These are phyloP conservation scores for Vitis rotundifolia DNA, from an alignment of 164 flowering plant genomes.

Conservation along the genomic window DNA sequence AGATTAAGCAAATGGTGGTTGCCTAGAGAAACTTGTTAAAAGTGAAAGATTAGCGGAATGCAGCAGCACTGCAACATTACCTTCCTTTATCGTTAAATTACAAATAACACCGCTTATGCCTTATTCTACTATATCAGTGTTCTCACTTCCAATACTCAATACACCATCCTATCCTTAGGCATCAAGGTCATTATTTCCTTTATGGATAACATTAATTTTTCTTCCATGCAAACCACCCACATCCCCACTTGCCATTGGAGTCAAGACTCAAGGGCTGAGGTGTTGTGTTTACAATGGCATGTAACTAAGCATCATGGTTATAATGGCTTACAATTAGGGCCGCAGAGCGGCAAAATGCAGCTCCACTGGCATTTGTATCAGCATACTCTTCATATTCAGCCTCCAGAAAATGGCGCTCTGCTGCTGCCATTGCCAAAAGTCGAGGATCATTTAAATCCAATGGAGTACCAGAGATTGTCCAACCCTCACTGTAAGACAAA, in stretches of 20 bases:
- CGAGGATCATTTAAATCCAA: conserved; percentile 68
- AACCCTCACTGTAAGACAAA: conserved; percentile 48
- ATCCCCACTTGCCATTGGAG: too few species aligned
- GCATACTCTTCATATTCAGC: conserved; percentile 86
- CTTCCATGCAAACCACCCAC: too few species aligned
- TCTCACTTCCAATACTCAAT: conserved; percentile 1
- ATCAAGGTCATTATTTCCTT: too few species aligned
- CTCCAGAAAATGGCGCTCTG: conserved; percentile 75
- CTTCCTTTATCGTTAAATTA: background rate
- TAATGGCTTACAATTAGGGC: conserved; percentile 73
- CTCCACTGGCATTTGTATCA: conserved; percentile 66
- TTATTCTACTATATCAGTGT: background rate
- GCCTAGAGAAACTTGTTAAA: background rate
- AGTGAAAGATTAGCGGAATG: background rate
- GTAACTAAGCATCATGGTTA: too few species aligned
- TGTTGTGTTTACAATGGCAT: too few species aligned
- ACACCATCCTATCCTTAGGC: background rate
- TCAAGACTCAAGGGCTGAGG: too few species aligned
- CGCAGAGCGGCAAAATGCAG: conserved; percentile 87
- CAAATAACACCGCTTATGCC: background rate
- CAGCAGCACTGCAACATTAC: background rate
- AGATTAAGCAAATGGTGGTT: too few species aligned
- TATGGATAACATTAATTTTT: too few species aligned
- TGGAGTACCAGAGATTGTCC: conserved; percentile 67
- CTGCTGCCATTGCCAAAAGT: conserved; percentile 58